Evolutionary conservation across 495 filamentous ascomycete species (phyloP).

Genomic region (Penicillium coprophilum): DNA sequence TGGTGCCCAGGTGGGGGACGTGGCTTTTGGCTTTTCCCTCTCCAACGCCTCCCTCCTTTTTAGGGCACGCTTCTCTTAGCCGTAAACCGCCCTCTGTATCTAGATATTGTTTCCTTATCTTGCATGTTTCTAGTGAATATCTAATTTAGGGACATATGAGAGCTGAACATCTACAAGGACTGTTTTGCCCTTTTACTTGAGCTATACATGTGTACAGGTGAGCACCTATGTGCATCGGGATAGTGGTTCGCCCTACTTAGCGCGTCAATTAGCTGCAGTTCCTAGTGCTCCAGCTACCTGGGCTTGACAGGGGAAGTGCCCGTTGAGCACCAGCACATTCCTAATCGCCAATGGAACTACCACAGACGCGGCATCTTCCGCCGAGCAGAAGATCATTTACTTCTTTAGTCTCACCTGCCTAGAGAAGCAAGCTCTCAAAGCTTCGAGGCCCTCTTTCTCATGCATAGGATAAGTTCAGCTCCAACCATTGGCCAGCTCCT

Average conservation of each 20-base stretch:
- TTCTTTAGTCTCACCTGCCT: neutral
- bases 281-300: neutral
- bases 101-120: neutral
- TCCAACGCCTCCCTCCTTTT: neutral
- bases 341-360: neutral
- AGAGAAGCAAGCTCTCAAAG: neutral
- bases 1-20: neutral
- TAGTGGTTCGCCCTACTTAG: neutral
- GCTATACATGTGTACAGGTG: too few relatives aligned
- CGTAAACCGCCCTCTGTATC: neutral
- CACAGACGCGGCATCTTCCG: neutral
- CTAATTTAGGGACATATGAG: too few relatives aligned
- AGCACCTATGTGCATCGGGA: neutral
- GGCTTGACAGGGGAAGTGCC: neutral
- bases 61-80: neutral
- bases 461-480: neutral
- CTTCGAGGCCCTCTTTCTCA: neutral
- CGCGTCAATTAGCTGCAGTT: neutral
- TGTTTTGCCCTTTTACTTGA: neutral
- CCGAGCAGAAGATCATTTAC: neutral
- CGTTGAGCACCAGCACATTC: neutral
- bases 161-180: neutral
- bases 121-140: neutral
- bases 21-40: neutral
- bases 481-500: neutral